Evolutionary conservation across 1,139 yeast species (phyloP), one percentile per base, ranked within the genome.

Genomic region (Scheffersomyces titani): DNA sequence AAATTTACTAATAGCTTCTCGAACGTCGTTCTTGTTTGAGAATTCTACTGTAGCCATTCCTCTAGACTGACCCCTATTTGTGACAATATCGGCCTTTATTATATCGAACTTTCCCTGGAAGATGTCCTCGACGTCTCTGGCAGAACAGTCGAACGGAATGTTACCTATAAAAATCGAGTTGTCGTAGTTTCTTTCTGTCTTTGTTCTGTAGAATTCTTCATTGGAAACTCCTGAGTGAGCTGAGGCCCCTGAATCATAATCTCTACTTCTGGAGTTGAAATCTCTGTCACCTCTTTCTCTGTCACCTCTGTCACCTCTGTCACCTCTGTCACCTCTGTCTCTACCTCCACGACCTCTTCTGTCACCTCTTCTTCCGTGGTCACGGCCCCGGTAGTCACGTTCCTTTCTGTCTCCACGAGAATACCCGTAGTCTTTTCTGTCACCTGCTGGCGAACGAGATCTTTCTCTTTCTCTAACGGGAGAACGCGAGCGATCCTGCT

Each of bases 41-140:
- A 89, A 94, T 72, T 94, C 98, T 48, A 94, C 98, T 19, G 97
- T 91, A 53, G 93, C 96, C 94, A 88, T 89, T 61, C 99, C 93
- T 76, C 96, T 80, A 72, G 93, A 89, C 66, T 91, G 90, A 56
- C 97, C 96, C 63, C 89, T 84, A 57, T 84, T 82, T n/a, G 89
- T 87, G 56, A 93, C 89, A 55, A 94, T 89, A 70, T 93, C 98
- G 2, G 98, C 97, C 63, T 92, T 84, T 19, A 89, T 82, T 53
- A 94, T 91, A 46, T 82, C 84, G 60, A 96, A 97, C 49, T 88
- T 87, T 49, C 72, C 75, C 19, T 77, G 74, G 69, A 89, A 89
- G 62, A 83, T 80, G 21, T 80, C 85, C 65, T 84, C 84, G 55
- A 89, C 76, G 54, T 88, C 89, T 54, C 77, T 75, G 60, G 89